These are phyloP conservation scores for Populus pruinosa DNA, from an alignment of 345 rosid species.

Conservation along the genomic window DNA sequence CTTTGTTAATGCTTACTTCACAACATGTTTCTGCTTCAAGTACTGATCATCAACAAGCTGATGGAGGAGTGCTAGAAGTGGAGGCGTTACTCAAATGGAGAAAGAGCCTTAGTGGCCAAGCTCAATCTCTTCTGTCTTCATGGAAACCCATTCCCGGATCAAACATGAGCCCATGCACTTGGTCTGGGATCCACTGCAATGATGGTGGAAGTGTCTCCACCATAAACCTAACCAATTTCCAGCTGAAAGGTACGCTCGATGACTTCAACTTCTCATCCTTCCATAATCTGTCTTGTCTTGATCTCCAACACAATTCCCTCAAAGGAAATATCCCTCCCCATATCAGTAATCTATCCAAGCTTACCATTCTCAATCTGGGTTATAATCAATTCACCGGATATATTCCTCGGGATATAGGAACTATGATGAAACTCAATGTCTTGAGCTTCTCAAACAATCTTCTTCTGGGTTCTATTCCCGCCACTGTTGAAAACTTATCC, in stretches of 20 bases:
- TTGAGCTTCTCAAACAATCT: conserved; percentile 19
- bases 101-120: neutral
- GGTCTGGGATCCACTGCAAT: conserved; percentile 28
- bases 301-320: conserved; percentile 23
- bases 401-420: conserved; percentile 27
- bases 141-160: neutral
- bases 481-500: conserved; percentile 22
- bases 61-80: neutral
- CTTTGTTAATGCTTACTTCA: no score
- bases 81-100: conserved; percentile 11
- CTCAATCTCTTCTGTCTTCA: conserved; percentile 10
- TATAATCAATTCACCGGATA: conserved; percentile 16
- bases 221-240: conserved; percentile 22
- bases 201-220: neutral
- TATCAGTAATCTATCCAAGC: conserved; percentile 14
- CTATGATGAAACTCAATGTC: conserved; percentile 12
- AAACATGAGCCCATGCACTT: conserved; percentile 2
- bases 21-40: no score
- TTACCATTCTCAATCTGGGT: conserved; percentile 1
- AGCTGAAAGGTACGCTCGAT: conserved; percentile 23
- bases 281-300: conserved; percentile 22
- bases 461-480: conserved; percentile 30
- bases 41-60: no score
- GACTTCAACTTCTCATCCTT: conserved; percentile 23
- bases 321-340: conserved; percentile 24